phyloP scores from a whole-genome alignment of 306 rosid species.

The Quercus bicolor region DNA sequence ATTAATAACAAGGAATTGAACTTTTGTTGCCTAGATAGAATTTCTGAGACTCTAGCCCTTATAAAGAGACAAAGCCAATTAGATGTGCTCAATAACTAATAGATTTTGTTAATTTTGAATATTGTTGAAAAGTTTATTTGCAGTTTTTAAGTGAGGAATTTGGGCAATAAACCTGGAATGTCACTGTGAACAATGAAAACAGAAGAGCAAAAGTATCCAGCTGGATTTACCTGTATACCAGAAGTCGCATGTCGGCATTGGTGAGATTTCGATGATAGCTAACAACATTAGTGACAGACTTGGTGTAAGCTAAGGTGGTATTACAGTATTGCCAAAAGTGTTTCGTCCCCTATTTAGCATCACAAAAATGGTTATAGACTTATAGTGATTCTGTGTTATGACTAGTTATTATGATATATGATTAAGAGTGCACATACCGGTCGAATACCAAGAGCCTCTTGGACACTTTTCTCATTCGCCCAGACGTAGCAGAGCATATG shows the following conservation, averaged over 20 bases:
- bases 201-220: background rate
- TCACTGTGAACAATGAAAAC: background rate
- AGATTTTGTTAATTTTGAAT: background rate
- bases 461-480: conserved; percentile 23
- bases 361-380: background rate
- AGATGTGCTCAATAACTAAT: background rate
- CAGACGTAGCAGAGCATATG: conserved; percentile 13
- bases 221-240: conserved; percentile 11
- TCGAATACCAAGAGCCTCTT: conserved; percentile 25
- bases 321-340: conserved; percentile 20
- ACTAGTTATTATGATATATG: background rate
- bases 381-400: background rate
- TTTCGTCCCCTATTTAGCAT: conserved; percentile 17
- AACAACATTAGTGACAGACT: conserved; percentile 3
- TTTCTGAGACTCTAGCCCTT: no score
- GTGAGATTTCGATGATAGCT: conserved; percentile 17
- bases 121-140: background rate
- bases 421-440: background rate
- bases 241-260: conserved; percentile 12
- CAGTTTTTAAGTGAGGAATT: background rate
- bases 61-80: background rate
- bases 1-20: background rate
- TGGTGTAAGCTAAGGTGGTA: conserved; percentile 17
- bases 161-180: background rate
- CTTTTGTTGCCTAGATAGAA: background rate